Conservation (phyloP, 163 green algal genomes). For the Coccomyxa subellipsoidea region DNA sequence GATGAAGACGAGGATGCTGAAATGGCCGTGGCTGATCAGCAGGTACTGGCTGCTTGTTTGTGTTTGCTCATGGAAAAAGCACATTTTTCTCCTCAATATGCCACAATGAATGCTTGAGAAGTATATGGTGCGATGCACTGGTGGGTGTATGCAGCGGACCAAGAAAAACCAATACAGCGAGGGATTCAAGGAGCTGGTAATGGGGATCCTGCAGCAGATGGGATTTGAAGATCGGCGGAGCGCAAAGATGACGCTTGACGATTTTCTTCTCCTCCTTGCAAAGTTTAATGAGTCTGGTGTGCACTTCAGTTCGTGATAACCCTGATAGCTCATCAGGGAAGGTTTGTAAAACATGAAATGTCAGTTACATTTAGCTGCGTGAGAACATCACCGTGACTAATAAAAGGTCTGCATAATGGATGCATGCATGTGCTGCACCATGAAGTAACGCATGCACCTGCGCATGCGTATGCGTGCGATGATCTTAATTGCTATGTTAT, state of each 20-base stretch:
- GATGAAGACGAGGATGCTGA: conserved; percentile 28
- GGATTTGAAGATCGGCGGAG: conserved; percentile 63
- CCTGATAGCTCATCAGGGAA: neutral
- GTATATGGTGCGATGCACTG: no score
- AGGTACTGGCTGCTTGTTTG: neutral
- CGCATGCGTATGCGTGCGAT: no score
- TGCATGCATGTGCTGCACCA: no score
- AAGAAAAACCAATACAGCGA: conserved; percentile 42
- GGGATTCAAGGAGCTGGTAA: conserved; percentile 54
- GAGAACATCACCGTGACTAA: no score
- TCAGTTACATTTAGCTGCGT: no score
- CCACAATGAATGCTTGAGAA: no score
- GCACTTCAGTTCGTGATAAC: conserved; percentile 65
- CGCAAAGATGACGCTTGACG: conserved; percentile 86
- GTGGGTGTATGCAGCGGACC: neutral
- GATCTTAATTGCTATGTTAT: no score
- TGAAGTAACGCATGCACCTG: no score
- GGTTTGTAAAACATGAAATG: no score
- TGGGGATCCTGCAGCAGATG: conserved; percentile 58
- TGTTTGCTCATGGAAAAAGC: no score
- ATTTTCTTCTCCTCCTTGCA: conserved; percentile 82
- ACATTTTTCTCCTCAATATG: no score
- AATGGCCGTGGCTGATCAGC: neutral
- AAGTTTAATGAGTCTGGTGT: conserved; percentile 82
- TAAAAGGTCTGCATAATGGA: no score